Evolutionary conservation across 78 protist species (phyloP), one percentile per base, ranked within the genome.

Genomic region (Emiliania huxleyi): DNA sequence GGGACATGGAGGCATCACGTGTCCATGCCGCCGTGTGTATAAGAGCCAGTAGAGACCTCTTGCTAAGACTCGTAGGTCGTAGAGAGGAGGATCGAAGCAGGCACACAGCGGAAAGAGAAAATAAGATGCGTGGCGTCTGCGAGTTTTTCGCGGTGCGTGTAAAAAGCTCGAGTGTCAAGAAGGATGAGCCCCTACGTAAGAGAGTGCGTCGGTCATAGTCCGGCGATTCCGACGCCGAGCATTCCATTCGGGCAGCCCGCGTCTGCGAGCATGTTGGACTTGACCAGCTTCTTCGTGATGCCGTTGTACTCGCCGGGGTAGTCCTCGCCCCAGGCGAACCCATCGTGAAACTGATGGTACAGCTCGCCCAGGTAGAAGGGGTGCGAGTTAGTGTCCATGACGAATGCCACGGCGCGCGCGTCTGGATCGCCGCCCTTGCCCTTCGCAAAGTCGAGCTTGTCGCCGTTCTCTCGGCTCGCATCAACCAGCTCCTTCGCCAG

Each of bases 261-360:
- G 38, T 22, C 71, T 5, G 44, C 46, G 1, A 84, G 35, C n/a
- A 2, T 4, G 43, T 71, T 71, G 2, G 35, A 21, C 26, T 77
- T 77, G 44, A 21, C 33, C 48, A 22, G n/a, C 19, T 12, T 26
- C 8, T 18, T 22, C 1, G 85, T 48, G 35, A 77, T 8, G 33
- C 19, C 1, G 46, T 77, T 77, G 85, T 77, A 77, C 33, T 19
- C 1, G n/a, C 15, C 2, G 26, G 85, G 85, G 46, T 77, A 77
- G 46, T 77, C 46, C 29, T 77, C 85, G 11, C 46, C 85, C 44
- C 44, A 77, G 2, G 3, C 23, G 46, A 77, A 77, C n/a, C 85
- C 92, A 29, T 90, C 56, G 62, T 90, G 92, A 85, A 33, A 90
- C 43, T 90, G 92, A 62, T 90, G 92, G 43, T 90, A 90, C 44